A percentile compares a stretch with the other conserved stretches of the same genome.
These are phyloP conservation scores for Epichloe elymi DNA, from an alignment of 2,329 filamentous ascomycete genomes.

Conservation along the genomic window DNA sequence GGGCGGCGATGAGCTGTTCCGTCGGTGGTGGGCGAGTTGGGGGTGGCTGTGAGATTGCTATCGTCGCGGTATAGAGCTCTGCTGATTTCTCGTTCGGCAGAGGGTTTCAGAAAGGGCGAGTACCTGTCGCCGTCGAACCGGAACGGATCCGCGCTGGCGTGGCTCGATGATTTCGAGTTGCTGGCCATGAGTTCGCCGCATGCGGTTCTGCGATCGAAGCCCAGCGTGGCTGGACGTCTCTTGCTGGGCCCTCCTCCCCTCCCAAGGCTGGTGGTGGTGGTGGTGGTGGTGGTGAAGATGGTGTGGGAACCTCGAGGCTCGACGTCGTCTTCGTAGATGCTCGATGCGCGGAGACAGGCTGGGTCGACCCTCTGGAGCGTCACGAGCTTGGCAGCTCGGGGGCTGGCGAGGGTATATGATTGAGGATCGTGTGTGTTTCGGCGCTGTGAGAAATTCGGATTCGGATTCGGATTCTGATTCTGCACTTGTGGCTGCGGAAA, in stretches of 20 bases:
- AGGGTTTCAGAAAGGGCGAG: conserved; percentile 22
- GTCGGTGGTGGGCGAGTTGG: neutral
- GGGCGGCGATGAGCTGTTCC: conserved; percentile 1
- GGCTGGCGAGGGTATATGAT: neutral
- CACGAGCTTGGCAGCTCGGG: neutral
- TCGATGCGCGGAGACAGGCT: conserved; percentile 2
- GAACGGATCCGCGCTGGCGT: conserved; percentile 30
- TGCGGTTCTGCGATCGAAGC: conserved; percentile 1
- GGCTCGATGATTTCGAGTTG: conserved; percentile 20
- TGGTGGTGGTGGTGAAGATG: neutral
- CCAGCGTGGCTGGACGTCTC: conserved; percentile 6
- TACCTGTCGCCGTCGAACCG: conserved; percentile 29
- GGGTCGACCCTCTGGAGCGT: neutral
- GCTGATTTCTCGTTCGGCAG: conserved; percentile 31
- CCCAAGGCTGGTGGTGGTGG: neutral
- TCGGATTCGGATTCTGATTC: neutral
- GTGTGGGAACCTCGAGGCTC: neutral
- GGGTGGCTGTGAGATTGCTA: conserved; percentile 9
- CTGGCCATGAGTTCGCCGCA: conserved; percentile 6
- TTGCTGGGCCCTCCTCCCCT: neutral
- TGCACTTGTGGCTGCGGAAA: neutral
- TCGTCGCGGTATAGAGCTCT: conserved; percentile 21
- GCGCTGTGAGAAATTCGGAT: neutral
- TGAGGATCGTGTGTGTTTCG: neutral
- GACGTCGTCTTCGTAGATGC: conserved; percentile 3